Percentiles rank a stretch among this genome's conserved stretches.
phyloP scores from a whole-genome alignment of 2,329 filamentous ascomycete species.

The Hymenotorrendiella dingleyae region DNA sequence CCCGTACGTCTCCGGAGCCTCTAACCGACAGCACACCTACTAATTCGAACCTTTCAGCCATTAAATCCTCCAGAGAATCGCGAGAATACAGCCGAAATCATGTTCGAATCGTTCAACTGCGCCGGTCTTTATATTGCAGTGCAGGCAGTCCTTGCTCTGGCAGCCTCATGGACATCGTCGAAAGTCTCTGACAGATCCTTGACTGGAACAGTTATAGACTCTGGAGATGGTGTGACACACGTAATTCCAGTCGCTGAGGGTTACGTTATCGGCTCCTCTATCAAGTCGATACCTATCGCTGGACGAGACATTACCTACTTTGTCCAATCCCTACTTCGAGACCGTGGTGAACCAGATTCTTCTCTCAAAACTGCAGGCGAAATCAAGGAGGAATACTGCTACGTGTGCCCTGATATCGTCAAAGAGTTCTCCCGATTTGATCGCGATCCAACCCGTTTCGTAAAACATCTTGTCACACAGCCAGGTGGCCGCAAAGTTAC shows the following conservation, averaged over 20 bases:
- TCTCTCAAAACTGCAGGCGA: conserved; percentile 95
- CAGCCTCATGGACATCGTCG: conserved; percentile 96
- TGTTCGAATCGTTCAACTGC: conserved; percentile 99
- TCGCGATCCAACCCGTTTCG: conserved; percentile 83
- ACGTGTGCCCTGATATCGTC: conserved; percentile 96
- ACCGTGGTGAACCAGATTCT: conserved; percentile 93
- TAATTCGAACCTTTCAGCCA: conserved; percentile 48
- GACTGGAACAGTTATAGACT: conserved; percentile 97
- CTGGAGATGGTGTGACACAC: conserved; percentile 97
- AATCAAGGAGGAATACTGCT: conserved; percentile 98
- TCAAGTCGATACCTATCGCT: conserved; percentile 97
- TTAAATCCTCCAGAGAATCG: conserved; percentile 98
- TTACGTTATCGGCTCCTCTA: conserved; percentile 97
- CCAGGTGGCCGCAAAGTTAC: conserved; percentile 77
- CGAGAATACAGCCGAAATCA: conserved; percentile 98
- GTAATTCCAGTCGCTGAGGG: conserved; percentile 98
- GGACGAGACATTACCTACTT: conserved; percentile 99
- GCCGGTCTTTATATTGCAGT: conserved; percentile 98
- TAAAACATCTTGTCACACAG: conserved; percentile 81
- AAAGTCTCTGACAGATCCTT: conserved; percentile 95
- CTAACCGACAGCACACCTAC: neutral
- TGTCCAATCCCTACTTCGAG: conserved; percentile 90
- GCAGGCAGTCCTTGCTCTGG: conserved; percentile 91
- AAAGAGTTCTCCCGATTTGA: conserved; percentile 97
- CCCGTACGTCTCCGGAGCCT: conserved; percentile 56